Evolutionary conservation across 2,329 filamentous ascomycete genomes (phyloP).

Genomic region (Clarireedia sp.): DNA sequence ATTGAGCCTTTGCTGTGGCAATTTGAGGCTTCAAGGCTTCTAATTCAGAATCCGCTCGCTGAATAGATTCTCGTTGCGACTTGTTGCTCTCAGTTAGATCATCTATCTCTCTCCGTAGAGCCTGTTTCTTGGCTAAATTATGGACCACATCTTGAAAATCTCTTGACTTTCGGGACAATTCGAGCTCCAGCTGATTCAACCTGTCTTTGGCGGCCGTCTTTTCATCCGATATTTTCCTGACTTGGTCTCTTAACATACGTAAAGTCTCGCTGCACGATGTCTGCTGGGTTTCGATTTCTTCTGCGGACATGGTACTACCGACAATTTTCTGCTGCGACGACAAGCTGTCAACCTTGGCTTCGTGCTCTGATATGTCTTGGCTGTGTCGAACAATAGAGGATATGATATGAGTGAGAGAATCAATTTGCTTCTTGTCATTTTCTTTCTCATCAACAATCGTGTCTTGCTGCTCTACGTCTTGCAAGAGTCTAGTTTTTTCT

Average conservation of each 20-base stretch:
- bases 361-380: slow-evolving; percentile 63
- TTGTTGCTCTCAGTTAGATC: slow-evolving; percentile 60
- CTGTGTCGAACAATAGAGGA: slow-evolving; percentile 65
- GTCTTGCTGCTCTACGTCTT: slow-evolving; percentile 60
- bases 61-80: slow-evolving; percentile 63
- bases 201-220: slow-evolving; percentile 63
- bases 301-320: slow-evolving; percentile 59
- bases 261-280: slow-evolving; percentile 59
- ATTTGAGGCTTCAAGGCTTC: slow-evolving; percentile 69
- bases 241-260: slow-evolving; percentile 52
- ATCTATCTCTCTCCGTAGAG: slow-evolving; percentile 63
- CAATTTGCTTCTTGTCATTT: slow-evolving; percentile 61
- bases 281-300: slow-evolving; percentile 77
- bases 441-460: slow-evolving; percentile 55
- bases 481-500: slow-evolving; percentile 52
- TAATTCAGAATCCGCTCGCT: slow-evolving; percentile 63
- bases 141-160: slow-evolving; percentile 63
- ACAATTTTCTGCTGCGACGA: slow-evolving; percentile 66
- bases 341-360: slow-evolving; percentile 67
- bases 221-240: slow-evolving; percentile 60
- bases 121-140: slow-evolving; percentile 73
- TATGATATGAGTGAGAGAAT: slow-evolving; percentile 69
- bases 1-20: slow-evolving; percentile 63
- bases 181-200: slow-evolving; percentile 65
- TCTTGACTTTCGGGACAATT: slow-evolving; percentile 66